These are phyloP conservation scores for Ustilago curta DNA, from an alignment of 1,284 basidiomycete genomes.

Conservation along the genomic window DNA sequence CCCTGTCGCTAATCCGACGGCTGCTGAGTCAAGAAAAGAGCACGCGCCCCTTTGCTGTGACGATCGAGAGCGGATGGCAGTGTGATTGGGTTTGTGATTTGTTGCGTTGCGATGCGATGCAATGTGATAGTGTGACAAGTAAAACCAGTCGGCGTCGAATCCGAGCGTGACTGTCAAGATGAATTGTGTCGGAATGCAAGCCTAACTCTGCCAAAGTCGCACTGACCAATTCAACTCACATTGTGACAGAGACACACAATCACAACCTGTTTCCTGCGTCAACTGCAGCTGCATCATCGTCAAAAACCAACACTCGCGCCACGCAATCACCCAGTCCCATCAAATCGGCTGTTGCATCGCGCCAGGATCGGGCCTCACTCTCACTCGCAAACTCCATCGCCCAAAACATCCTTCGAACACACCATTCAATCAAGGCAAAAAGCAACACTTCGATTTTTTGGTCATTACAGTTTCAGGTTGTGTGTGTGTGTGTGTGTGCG, in stretches of 20 bases:
- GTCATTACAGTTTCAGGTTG: neutral
- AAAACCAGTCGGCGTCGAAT: constrained; percentile 4
- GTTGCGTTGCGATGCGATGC: neutral
- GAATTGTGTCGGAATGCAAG: neutral
- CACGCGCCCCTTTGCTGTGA: too few species aligned
- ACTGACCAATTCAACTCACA: constrained; percentile 7
- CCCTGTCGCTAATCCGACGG: too few species aligned
- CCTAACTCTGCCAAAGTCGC: neutral
- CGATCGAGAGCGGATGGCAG: too few species aligned
- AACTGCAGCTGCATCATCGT: neutral
- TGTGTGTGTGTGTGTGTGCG: too few species aligned
- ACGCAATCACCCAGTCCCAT: neutral
- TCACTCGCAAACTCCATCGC: neutral
- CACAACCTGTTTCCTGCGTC: neutral
- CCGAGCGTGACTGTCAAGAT: neutral
- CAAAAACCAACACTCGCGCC: constrained; percentile 3
- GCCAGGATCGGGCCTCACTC: neutral
- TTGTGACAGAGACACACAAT: neutral
- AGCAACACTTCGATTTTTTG: neutral
- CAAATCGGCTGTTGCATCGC: neutral
- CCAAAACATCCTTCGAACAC: neutral
- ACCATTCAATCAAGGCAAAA: neutral
- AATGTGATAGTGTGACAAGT: neutral
- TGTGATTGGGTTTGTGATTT: neutral
- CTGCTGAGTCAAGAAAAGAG: constrained; percentile 2